These are phyloP conservation scores for Heterobasidion annosum DNA, from an alignment of 1,284 basidiomycete species.

Conservation along the genomic window DNA sequence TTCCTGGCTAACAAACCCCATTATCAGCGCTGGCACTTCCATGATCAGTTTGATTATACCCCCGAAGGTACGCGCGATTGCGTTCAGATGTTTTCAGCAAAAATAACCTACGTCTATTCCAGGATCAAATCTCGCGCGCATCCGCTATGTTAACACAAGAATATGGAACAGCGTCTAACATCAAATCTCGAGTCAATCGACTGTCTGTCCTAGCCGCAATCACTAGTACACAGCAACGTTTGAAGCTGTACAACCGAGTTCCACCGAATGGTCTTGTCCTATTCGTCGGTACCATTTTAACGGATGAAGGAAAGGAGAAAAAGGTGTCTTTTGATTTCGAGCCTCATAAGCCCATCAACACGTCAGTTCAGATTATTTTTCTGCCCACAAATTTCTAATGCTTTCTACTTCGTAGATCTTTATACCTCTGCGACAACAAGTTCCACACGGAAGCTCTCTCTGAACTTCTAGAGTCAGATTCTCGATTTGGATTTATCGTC, in stretches of 20 bases:
- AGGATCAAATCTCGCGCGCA: slow-evolving; percentile 95
- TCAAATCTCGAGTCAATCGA: slow-evolving; percentile 98
- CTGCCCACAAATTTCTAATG: slow-evolving; percentile 2
- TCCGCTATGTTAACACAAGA: slow-evolving; percentile 97
- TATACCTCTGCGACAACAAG: slow-evolving; percentile 99
- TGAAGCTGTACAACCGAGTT: slow-evolving; percentile 94
- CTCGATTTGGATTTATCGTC: slow-evolving; percentile 98
- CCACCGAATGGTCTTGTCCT: slow-evolving; percentile 96
- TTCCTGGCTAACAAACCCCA: background rate
- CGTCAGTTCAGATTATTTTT: slow-evolving; percentile 40
- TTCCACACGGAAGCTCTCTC: slow-evolving; percentile 98
- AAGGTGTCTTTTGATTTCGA: slow-evolving; percentile 98
- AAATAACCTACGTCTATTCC: slow-evolving; percentile 8
- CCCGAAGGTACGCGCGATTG: slow-evolving; percentile 63
- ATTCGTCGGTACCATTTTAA: slow-evolving; percentile 96
- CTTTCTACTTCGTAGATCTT: slow-evolving; percentile 46
- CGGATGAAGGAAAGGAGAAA: slow-evolving; percentile 98
- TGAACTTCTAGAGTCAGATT: slow-evolving; percentile 95
- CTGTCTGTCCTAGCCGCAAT: slow-evolving; percentile 97
- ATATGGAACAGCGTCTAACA: slow-evolving; percentile 97
- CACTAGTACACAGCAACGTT: slow-evolving; percentile 96
- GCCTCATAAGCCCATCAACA: slow-evolving; percentile 98
- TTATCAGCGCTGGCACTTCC: slow-evolving; percentile 82
- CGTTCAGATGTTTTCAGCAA: background rate
- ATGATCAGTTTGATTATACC: slow-evolving; percentile 99